Conservation (phyloP, 129 eudicot genomes). For the Ambrosia trifida region DNA sequence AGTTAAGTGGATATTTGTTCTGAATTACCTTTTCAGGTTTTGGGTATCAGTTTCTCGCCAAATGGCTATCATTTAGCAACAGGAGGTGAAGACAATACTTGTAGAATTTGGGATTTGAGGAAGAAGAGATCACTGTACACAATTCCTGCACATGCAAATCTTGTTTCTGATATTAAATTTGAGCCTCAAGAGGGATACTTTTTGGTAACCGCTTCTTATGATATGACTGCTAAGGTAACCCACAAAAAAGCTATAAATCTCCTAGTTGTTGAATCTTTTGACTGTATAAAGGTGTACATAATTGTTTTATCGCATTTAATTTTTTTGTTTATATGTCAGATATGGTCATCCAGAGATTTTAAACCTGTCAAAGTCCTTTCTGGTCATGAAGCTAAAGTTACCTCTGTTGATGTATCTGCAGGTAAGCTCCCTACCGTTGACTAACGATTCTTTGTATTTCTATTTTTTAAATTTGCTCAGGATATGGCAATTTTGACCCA, state of each 20-base stretch:
- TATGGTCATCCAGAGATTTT: conserved; percentile 96
- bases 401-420: conserved; percentile 73
- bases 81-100: conserved; percentile 95
- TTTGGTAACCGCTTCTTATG: conserved; percentile 90
- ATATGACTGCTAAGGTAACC: conserved; percentile 90
- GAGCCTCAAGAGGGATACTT: conserved; percentile 99
- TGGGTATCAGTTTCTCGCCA: conserved; percentile 82
- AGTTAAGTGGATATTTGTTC: conserved; percentile 5
- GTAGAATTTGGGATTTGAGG: conserved; percentile 97
- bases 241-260: background rate
- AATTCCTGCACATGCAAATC: conserved; percentile 93
- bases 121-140: conserved; percentile 79
- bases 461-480: background rate
- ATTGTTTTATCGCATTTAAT: background rate
- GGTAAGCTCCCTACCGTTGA: conserved; percentile 42
- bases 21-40: conserved; percentile 47
- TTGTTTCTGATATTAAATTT: conserved; percentile 87
- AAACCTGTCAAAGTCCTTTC: conserved; percentile 87
- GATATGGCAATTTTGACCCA: conserved; percentile 3
- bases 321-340: conserved; percentile 39
- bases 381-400: conserved; percentile 84
- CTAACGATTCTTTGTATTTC: background rate
- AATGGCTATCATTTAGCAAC: conserved; percentile 96
- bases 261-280: background rate
- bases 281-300: background rate